These are phyloP conservation scores for Rhodomyrtus tomentosa DNA, from an alignment of 345 rosid genomes.

Conservation along the genomic window DNA sequence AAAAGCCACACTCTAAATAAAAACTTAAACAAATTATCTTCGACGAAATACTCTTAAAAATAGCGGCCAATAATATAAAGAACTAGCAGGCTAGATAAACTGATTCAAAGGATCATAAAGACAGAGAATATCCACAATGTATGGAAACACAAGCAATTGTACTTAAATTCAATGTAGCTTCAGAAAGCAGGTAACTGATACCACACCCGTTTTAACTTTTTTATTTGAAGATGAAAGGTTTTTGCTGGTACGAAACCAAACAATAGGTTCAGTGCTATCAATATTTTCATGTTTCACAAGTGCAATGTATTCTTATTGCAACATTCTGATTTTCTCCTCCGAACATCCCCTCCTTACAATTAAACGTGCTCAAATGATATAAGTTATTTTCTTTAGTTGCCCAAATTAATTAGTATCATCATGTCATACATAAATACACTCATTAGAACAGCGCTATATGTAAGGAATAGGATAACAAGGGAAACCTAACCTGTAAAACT, in stretches of 20 bases:
- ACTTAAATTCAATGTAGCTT: background rate
- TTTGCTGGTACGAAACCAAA: background rate
- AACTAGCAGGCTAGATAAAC: background rate
- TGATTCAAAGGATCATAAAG: background rate
- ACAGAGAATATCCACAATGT: background rate
- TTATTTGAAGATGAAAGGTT: background rate
- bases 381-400: background rate
- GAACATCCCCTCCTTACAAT: background rate
- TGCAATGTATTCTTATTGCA: background rate
- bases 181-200: background rate
- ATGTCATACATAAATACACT: background rate
- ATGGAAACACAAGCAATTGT: background rate
- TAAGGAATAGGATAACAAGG: background rate
- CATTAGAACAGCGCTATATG: background rate
- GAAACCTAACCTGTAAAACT: background rate
- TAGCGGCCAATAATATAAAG: background rate
- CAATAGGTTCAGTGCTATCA: background rate
- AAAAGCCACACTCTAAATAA: background rate
- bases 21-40: background rate
- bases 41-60: background rate
- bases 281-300: background rate
- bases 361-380: background rate
- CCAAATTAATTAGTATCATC: background rate
- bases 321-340: background rate
- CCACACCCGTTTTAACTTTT: background rate